Evolutionary conservation across 305 asterid genomes (phyloP), one percentile per base, ranked within the genome.

Genomic region (Solanum aculeatissimum): DNA sequence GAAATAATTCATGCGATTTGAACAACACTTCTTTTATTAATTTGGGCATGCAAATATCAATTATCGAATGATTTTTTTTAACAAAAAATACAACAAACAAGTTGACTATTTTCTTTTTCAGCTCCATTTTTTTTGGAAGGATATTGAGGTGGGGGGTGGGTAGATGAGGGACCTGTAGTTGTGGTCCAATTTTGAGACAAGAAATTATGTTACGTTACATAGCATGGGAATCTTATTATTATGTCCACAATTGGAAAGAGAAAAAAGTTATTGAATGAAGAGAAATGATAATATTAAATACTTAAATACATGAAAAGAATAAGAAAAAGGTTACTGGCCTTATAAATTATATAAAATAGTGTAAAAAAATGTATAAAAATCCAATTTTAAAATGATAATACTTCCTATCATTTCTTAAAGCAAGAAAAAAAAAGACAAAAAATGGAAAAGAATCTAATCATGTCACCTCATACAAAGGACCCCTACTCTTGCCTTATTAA

Each of bases 101-200:
- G 11, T 70, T 75, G 82, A 49, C 18, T 75, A 32, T 4, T 49
- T 75, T 51, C 9, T 9, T 25, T 75, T 27, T 25, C 15, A 75
- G 21, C 11, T 47, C 43, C 25, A 43, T 45, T 72, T 45, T 72
- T 12, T 72, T 72, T 43, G 40, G 58, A 72, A 13, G 40, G 58
- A 45, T 72, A 13, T 72, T 45, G 21, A 23, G 14, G 58, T 21
- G 38, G 77, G 1, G 23, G 8, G 25, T 19, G 47, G 13, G 45
- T 40, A 10, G 49, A 19, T 18, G 49, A 4, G 49, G 51, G 78
- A 69, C 78, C 78, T n/a, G 9, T 69, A 16, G 15, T 27, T 10
- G 65, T 77, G 82, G 82, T 77, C 82, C 82, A 77, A 51, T 77
- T 77, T 77, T 77, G 82, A 51, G 82, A 77, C 82, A 77, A 75